Evolutionary conservation across 352 stramenopile genomes (phyloP), one percentile per base, ranked within the genome.

Genomic region (Phytopythium kandeliae): DNA sequence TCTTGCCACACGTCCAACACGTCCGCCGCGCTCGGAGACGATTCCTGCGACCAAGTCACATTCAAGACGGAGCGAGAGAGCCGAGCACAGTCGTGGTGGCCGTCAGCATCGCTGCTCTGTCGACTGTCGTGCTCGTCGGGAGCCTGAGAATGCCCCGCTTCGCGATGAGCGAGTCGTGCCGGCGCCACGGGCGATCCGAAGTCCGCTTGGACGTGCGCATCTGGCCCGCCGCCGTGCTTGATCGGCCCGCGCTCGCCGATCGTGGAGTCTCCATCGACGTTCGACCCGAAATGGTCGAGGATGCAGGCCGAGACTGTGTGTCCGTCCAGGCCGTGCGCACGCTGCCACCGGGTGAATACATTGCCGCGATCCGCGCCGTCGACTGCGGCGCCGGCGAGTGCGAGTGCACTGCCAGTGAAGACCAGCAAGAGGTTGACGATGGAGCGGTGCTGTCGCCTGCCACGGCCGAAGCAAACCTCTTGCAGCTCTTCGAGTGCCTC

Each of bases 401-500:
- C n/a, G n/a, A n/a, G n/a, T n/a, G n/a, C n/a, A n/a, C n/a, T n/a
- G n/a, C n/a, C n/a, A n/a, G n/a, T 28, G 21, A 34, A 43, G 36
- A 59, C 19, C 28, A 0, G 11, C 35, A 62, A 22, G 15, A 28
- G 44, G 28, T 12, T 16, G 31, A 42, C 46, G 37, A 33, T 30
- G 25, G 13, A 7, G 11, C 36, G 15, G 28, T 43, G 9, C 34
- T 72, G 47, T 63, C 54, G 19, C 25, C 35, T 25, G 16, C 40
- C 19, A 55, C 51, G 2, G 22, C 63, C 5, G 51, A 78, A 4
- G 37, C 40, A 16, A 83, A 79, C 25, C 24, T 83, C 24, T 45
- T 62, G 38, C 57, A 84, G 16, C 43, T 71, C 28, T 82, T 85
- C 22, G 51, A 69, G 15, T 73, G 63, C 40, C 55, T 87, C 19